These are phyloP conservation scores for Leptodermis oblonga DNA, from an alignment of 257 asterid genomes.

Conservation along the genomic window DNA sequence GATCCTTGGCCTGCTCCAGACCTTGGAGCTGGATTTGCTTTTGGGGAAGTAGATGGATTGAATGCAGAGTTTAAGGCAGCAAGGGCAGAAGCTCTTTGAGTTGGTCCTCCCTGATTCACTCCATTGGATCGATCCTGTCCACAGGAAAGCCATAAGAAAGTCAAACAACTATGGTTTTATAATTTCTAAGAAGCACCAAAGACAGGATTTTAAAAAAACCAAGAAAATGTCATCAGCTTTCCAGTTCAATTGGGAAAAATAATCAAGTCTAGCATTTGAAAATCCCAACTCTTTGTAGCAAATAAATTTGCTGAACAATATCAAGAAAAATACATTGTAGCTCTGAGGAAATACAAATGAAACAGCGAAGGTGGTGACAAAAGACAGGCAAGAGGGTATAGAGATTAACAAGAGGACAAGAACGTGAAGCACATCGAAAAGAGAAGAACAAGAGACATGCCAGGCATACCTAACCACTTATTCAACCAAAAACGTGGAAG, in stretches of 20 bases:
- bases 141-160: conserved; percentile 3
- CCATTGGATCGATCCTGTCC: conserved; percentile 64
- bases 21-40: conserved; percentile 41
- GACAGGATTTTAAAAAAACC: not conserved
- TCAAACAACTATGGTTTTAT: not conserved
- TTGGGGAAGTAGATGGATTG: conserved; percentile 53
- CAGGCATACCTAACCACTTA: not conserved
- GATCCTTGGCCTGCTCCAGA: conserved; percentile 56
- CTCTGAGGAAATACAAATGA: not conserved
- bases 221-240: not conserved
- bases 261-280: not conserved
- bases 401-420: not conserved
- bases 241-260: not conserved
- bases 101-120: conserved; percentile 69
- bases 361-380: not conserved
- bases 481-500: conserved; percentile 6
- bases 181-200: not conserved
- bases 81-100: conserved; percentile 97
- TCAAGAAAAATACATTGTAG: not conserved
- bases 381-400: not conserved
- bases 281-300: not conserved
- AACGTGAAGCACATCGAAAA: not conserved
- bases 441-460: not conserved
- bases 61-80: conserved; percentile 96
- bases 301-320: not conserved